Evolutionary conservation across 2,329 filamentous ascomycete genomes (phyloP), one percentile per base, ranked within the genome.

Genomic region (Salinomyces thailandicus): DNA sequence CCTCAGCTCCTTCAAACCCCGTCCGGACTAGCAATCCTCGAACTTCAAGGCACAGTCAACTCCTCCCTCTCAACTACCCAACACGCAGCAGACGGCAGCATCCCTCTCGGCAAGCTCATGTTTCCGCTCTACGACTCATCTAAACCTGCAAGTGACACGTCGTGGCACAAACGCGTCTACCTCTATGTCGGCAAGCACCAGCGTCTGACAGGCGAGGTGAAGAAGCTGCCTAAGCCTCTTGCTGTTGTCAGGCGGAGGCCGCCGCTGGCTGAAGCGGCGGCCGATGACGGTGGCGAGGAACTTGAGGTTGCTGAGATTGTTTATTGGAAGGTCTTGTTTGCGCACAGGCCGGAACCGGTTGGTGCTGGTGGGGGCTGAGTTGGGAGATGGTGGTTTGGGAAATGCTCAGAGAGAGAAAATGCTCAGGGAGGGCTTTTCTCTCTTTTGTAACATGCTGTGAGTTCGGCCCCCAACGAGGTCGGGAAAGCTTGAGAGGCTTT

Each of bases 11-110:
- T 96, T 12, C 83, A 87, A 50, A 95, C 89, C 1, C 91, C 91
- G 0, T 79, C 82, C 0, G 91, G 91, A 34, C 74, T 95, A 27
- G 89, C 89, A 13, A 70, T 98, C 31, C 69, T 98, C 39, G 91
- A 96, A 63, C 75, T 98, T 11, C 91, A 98, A 67, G 91, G 87
- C 43, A 85, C 77, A 11, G 79, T 98, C 62, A 89, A 93, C 59
- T 68, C 86, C 79, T 85, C 5, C 45, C 31, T 46, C 4, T 31
- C 62, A 2, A 47, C 57, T 18, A 50, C 46, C n/a, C 42, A 53
- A 6, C 24, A 40, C 16, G 39, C 33, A 12, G 38, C 33, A 12
- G 15, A 37, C 38, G 22, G 20, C 52, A 49, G 35, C 7, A 73
- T 75, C 1, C 62, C 68, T 17, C 69, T 93, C 45, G 86, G 86